Evolutionary conservation across 1,284 basidiomycete species (phyloP).

Genomic region (Trichosporon sp.): DNA sequence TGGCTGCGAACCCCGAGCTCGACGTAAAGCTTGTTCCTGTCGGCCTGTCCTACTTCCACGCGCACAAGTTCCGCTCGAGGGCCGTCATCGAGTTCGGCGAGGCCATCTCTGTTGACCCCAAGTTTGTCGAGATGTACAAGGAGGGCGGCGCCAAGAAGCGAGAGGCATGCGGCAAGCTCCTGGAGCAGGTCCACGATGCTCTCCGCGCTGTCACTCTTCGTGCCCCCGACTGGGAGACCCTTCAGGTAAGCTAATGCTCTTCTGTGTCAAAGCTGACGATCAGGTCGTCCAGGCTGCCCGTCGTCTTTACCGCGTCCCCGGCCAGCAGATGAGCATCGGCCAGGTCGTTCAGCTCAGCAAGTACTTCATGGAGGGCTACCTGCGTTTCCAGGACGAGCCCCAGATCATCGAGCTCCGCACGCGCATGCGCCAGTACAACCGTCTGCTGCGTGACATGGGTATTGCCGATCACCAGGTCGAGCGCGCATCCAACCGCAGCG

Average conservation of each 20-base stretch:
- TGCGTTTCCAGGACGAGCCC: constrained; percentile 89
- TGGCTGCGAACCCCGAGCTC: constrained; percentile 81
- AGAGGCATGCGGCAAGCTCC: constrained; percentile 80
- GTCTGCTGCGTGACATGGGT: constrained; percentile 84
- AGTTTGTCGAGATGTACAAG: constrained; percentile 84
- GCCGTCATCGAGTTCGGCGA: constrained; percentile 96
- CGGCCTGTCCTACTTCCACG: constrained; percentile 91
- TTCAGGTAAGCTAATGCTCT: constrained; percentile 63
- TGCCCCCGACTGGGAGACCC: constrained; percentile 94
- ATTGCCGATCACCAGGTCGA: constrained; percentile 94
- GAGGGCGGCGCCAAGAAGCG: constrained; percentile 82
- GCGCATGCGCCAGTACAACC: constrained; percentile 91
- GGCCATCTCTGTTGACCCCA: constrained; percentile 79
- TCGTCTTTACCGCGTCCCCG: constrained; percentile 88
- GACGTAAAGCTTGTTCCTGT: constrained; percentile 91
- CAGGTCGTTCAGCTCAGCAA: constrained; percentile 97
- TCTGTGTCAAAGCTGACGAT: constrained; percentile 39
- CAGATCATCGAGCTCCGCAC: constrained; percentile 73
- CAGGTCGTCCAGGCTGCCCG: constrained; percentile 97
- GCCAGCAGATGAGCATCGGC: constrained; percentile 86
- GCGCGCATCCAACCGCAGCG: constrained; percentile 70
- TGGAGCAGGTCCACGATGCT: constrained; percentile 91
- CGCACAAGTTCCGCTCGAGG: constrained; percentile 87
- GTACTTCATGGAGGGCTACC: constrained; percentile 89
- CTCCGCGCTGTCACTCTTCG: constrained; percentile 94